phyloP scores from a whole-genome alignment of 2,329 filamentous ascomycete species.

The Fusarium keratoplasticum region DNA sequence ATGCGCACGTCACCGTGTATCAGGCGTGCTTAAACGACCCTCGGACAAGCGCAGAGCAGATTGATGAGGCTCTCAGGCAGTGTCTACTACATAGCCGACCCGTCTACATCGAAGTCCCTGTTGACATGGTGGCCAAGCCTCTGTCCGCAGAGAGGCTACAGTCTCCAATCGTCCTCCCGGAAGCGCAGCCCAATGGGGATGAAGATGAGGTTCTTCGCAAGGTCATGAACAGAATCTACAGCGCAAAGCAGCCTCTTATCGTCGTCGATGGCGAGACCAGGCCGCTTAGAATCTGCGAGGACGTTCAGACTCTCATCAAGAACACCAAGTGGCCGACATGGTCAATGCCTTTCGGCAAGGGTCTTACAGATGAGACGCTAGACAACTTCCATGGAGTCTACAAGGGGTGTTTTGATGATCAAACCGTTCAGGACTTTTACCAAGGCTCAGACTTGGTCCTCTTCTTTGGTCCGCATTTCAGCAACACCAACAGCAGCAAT shows the following conservation, averaged over 20 bases:
- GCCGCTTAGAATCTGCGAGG: slow-evolving; percentile 53
- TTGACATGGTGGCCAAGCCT: not conserved
- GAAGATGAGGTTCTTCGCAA: slow-evolving; percentile 35
- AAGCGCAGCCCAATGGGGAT: not conserved
- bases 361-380: not conserved
- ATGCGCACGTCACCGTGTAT: slow-evolving; percentile 60
- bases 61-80: not conserved
- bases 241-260: slow-evolving; percentile 61
- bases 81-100: not conserved
- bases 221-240: slow-evolving; percentile 57
- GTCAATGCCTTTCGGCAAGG: not conserved
- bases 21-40: slow-evolving; percentile 59
- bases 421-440: slow-evolving; percentile 51
- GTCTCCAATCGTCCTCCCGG: not conserved
- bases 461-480: slow-evolving; percentile 59
- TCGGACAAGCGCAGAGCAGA: slow-evolving; percentile 38
- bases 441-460: slow-evolving; percentile 58
- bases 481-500: slow-evolving; percentile 58
- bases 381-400: not conserved
- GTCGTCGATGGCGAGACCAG: slow-evolving; percentile 63
- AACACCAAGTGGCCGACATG: slow-evolving; percentile 60
- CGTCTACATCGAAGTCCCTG: not conserved
- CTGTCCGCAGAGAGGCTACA: not conserved
- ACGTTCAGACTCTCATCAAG: slow-evolving; percentile 56
- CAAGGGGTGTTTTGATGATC: not conserved